Base-by-base conservation (phyloP, 1,139 yeast species). In the Candida glucosophila region DNA sequence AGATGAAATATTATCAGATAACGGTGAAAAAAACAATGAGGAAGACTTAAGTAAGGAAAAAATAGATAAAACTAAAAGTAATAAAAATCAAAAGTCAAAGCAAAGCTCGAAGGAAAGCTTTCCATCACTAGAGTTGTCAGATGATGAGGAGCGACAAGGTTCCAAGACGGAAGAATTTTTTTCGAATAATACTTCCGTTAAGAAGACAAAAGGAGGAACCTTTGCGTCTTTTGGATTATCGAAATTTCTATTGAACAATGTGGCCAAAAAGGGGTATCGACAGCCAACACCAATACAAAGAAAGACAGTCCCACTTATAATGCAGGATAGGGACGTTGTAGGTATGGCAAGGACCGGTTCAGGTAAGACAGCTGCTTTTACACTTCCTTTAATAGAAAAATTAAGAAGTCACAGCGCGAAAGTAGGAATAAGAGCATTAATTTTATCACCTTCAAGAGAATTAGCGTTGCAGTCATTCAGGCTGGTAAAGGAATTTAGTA, bases 301-400 rank as follows among this genome's bases (percentile, higher is more conserved):
- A 36, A 88, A 88, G 48, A 78, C 98, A 3, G 83, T 92, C 31
- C 98, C 98, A 1, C 63, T 86, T 31, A 77, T 90, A 30, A 61
- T 90, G 60, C 88, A 82, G 31, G 79, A 75, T 32, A 67, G 94
- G 45, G 98, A 92, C 56, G 94, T 92, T 18, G 98, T 92, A 12
- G 99, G 97, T 44, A 92, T 92, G 95, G 99, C 99, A 12, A 72
- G 97, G 46, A 92, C 99, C 1, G 99, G 99, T 43, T 82, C 95
- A 17, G 99, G 99, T 64, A 92, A 92, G 49, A 92, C 99, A 0
- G 97, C 97, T 4, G 98, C 98, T 1, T 92, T 92, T 50, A 73
- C 85, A n/a, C 58, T 92, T 31, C 99, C 99, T 2, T 69, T 92
- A 60, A 68, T 92, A 39, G 97, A 92, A 44, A 78, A 72, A 43